Evolutionary conservation across 2,329 filamentous ascomycete genomes (phyloP), one percentile per base, ranked within the genome.

Genomic region (Thelonectria rubi): DNA sequence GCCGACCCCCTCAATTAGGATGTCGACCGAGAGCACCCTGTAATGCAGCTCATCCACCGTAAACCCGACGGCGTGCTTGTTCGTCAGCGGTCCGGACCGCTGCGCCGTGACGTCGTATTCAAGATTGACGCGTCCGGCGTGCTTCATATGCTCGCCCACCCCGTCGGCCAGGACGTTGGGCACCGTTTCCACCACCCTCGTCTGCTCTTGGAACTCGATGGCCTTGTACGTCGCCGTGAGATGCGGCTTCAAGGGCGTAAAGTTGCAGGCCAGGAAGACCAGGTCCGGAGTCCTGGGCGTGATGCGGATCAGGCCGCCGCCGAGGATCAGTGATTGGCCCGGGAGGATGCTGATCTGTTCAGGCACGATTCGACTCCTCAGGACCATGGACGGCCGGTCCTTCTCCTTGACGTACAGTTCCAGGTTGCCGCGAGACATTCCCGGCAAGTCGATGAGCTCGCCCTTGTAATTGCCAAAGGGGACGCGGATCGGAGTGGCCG

Each of bases 391-490:
- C 11, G 83, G 76, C 42, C 88, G 88, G 70, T 91, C 80, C 63
- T 89, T 82, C 42, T 89, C 84, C 42, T 84, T 79, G 49, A 97
- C 90, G 72, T 91, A 88, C 1, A 86, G 78, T 49, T 92, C 89
- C 7, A 98, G 81, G 15, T 88, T 85, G 24, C 88, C 89, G 47
- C 95, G 88, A 9, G 89, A 86, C 34, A 99, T 81, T 1, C 95
- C 95, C 0, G 95, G 95, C 14, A 99, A 83, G 74, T 99, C 95
- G 70, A 99, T 92, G 34, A 99, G 83, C 76, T 99, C 96, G 58
- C 95, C 95, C 71, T 88, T 91, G 21, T 91, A 91, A 62, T 87
- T 88, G 47, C 94, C 94, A 73, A 95, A 99, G 1, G 93, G 93
- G 17, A 98, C 88, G 26, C 95, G 90, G 68, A 99, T 98, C 0